These are phyloP conservation scores for Pseudogymnoascus sp. DNA, from an alignment of 2,329 filamentous ascomycete genomes.

Conservation along the genomic window DNA sequence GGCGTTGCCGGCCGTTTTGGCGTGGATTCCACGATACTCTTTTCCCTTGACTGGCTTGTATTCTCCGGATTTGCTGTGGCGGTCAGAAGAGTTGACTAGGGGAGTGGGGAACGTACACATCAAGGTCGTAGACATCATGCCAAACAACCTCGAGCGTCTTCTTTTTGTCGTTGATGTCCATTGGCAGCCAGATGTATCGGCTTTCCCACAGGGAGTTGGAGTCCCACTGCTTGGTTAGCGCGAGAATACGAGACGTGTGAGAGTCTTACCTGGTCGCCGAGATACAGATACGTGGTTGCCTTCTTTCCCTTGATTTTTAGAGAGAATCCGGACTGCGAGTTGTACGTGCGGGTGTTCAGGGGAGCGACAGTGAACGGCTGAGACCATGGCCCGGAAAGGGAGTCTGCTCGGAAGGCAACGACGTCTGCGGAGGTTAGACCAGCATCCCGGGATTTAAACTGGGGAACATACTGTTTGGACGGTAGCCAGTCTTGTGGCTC, in stretches of 20 bases:
- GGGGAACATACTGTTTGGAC: conserved; percentile 56
- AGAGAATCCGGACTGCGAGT: conserved; percentile 45
- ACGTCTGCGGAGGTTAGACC: conserved; percentile 36
- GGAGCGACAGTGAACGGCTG: conserved; percentile 47
- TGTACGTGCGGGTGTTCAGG: conserved; percentile 44
- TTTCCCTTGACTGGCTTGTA: conserved; percentile 36
- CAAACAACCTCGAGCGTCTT: conserved; percentile 44
- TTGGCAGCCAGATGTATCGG: conserved; percentile 50
- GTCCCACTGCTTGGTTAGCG: conserved; percentile 36
- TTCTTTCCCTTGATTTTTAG: conserved; percentile 42
- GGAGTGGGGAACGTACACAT: conserved; percentile 31
- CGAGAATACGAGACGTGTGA: not conserved
- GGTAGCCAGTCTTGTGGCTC: conserved; percentile 57
- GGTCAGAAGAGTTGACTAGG: not conserved
- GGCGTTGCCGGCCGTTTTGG: conserved; percentile 39
- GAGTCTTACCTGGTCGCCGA: not conserved
- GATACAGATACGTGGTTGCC: conserved; percentile 42
- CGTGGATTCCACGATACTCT: conserved; percentile 40
- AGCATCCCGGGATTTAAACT: too few relatives aligned
- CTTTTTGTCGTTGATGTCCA: conserved; percentile 44
- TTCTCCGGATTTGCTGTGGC: conserved; percentile 38
- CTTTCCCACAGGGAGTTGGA: conserved; percentile 50
- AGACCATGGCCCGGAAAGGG: conserved; percentile 44
- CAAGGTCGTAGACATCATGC: conserved; percentile 50
- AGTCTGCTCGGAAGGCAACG: conserved; percentile 48